Conservation (phyloP, 1,284 basidiomycete genomes). For the Boletellus sp. region DNA sequence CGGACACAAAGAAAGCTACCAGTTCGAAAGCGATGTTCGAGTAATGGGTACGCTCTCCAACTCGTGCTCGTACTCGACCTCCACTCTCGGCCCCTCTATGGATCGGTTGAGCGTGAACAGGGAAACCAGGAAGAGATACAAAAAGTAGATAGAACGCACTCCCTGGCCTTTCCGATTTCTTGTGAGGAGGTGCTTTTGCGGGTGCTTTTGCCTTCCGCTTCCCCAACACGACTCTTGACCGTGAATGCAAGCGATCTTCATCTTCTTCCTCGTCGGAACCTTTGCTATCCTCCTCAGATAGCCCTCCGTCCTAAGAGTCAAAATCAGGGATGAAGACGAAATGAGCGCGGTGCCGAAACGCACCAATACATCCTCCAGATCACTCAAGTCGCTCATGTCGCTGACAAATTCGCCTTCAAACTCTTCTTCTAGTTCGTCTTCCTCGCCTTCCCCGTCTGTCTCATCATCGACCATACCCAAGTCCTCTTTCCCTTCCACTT, state of each 20-base stretch:
- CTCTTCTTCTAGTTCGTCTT: slow-evolving; percentile 53
- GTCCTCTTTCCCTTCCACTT: slow-evolving; percentile 47
- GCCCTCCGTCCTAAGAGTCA: slow-evolving; percentile 10
- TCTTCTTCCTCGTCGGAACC: slow-evolving; percentile 40
- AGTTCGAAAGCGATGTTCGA: slow-evolving; percentile 54
- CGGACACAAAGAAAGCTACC: slow-evolving; percentile 39
- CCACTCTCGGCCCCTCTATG: slow-evolving; percentile 75
- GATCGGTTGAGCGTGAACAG: slow-evolving; percentile 15
- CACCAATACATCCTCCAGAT: slow-evolving; percentile 68
- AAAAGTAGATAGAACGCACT: slow-evolving; percentile 39
- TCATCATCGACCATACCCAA: slow-evolving; percentile 47
- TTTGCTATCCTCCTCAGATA: slow-evolving; percentile 27
- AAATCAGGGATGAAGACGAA: slow-evolving; percentile 4
- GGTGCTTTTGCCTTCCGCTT: slow-evolving; percentile 62
- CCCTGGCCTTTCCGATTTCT: slow-evolving; percentile 56
- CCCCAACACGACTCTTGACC: slow-evolving; percentile 49
- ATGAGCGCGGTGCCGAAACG: slow-evolving; percentile 18
- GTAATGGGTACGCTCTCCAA: slow-evolving; percentile 68
- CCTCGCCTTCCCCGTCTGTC: slow-evolving; percentile 51
- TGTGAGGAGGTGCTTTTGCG: slow-evolving; percentile 41
- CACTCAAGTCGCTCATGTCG: slow-evolving; percentile 76
- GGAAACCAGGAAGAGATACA: slow-evolving; percentile 1
- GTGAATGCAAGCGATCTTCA: slow-evolving; percentile 33
- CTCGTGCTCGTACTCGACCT: slow-evolving; percentile 94
- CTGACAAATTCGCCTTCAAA: slow-evolving; percentile 83